Evolutionary conservation across 495 filamentous ascomycete species (phyloP).

Genomic region (Penicillium pulvis): DNA sequence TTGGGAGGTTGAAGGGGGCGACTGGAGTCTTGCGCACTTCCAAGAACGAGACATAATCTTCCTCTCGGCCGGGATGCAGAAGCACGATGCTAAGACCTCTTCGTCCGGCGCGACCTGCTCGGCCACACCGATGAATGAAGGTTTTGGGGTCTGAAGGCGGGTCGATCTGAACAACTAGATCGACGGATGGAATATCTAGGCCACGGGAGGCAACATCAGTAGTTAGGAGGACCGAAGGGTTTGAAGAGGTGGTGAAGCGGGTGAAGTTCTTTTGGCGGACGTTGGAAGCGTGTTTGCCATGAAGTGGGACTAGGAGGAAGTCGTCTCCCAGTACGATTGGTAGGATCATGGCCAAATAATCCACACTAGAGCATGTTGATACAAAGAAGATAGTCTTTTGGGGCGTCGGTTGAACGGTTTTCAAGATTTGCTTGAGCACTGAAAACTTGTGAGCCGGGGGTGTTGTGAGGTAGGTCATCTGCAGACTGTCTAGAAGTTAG

Average conservation of each 20-base stretch:
- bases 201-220: slow-evolving; percentile 85
- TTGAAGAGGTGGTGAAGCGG: slow-evolving; percentile 67
- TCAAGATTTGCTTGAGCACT: slow-evolving; percentile 69
- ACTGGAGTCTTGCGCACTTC: slow-evolving; percentile 90
- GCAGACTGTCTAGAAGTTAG: slow-evolving; percentile 51
- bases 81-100: slow-evolving; percentile 82
- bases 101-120: slow-evolving; percentile 87
- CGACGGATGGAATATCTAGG: slow-evolving; percentile 92
- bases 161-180: slow-evolving; percentile 91
- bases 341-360: slow-evolving; percentile 82
- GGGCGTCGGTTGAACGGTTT: slow-evolving; percentile 66
- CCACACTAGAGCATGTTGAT: slow-evolving; percentile 92
- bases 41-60: slow-evolving; percentile 86
- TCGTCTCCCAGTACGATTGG: slow-evolving; percentile 60
- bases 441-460: slow-evolving; percentile 77
- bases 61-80: slow-evolving; percentile 79
- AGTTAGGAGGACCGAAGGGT: slow-evolving; percentile 79
- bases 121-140: slow-evolving; percentile 92
- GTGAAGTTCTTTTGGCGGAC: slow-evolving; percentile 79
- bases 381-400: slow-evolving; percentile 90
- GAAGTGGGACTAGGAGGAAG: slow-evolving; percentile 74
- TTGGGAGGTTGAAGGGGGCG: slow-evolving; percentile 55
- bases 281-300: slow-evolving; percentile 84
- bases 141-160: slow-evolving; percentile 90
- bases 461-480: slow-evolving; percentile 82